These are phyloP conservation scores for Plasmopara muralis DNA, from an alignment of 352 stramenopile species.

Conservation along the genomic window DNA sequence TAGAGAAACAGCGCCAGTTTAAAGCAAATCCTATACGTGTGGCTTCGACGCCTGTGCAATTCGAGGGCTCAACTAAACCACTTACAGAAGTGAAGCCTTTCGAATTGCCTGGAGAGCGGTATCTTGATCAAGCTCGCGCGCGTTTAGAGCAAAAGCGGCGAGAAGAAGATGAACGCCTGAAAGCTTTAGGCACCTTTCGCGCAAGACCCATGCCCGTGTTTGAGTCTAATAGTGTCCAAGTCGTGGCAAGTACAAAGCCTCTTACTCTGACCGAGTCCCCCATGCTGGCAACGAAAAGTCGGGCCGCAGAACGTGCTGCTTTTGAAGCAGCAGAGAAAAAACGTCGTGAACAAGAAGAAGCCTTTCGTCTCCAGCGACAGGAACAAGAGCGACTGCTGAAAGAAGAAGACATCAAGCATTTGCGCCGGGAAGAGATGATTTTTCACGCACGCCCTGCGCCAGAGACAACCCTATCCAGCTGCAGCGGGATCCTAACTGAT, in stretches of 20 bases:
- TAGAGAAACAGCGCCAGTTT: slow-evolving; percentile 52
- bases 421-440: slow-evolving; percentile 65
- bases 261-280: slow-evolving; percentile 43
- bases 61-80: slow-evolving; percentile 66
- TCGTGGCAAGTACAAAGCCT: slow-evolving; percentile 29
- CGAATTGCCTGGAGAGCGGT: slow-evolving; percentile 42
- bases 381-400: slow-evolving; percentile 41
- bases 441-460: slow-evolving; percentile 66
- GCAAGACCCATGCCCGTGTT: slow-evolving; percentile 65
- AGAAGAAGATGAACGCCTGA: slow-evolving; percentile 48
- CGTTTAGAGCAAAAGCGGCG: slow-evolving; percentile 47
- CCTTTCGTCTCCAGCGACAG: slow-evolving; percentile 43
- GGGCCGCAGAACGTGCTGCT: slow-evolving; percentile 50
- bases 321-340: slow-evolving; percentile 69
- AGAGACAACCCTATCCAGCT: slow-evolving; percentile 39
- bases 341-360: slow-evolving; percentile 56
- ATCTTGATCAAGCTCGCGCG: slow-evolving; percentile 51
- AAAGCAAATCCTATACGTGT: slow-evolving; percentile 65
- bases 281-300: slow-evolving; percentile 55
- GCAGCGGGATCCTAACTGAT: slow-evolving; percentile 43
- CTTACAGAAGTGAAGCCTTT: slow-evolving; percentile 68
- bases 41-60: slow-evolving; percentile 42
- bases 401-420: slow-evolving; percentile 61
- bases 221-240: slow-evolving; percentile 24
- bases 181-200: slow-evolving; percentile 40